phyloP scores from a whole-genome alignment of 1,139 yeast species.

The Meyerozyma sp. region DNA sequence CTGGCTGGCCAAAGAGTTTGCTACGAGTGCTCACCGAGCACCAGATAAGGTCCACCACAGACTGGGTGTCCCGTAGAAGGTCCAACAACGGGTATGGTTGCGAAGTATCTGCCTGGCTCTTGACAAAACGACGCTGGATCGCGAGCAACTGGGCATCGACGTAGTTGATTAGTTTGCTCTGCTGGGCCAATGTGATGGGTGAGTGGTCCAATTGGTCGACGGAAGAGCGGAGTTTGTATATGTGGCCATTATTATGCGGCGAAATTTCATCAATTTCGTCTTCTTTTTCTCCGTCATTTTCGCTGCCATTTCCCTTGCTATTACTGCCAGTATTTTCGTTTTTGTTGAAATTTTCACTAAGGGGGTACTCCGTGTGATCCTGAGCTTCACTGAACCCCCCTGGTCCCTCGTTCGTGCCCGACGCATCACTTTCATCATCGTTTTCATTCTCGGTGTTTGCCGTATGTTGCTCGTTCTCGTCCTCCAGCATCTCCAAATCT shows the following conservation, averaged over 20 bases:
- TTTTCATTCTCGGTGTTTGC: constrained; percentile 6
- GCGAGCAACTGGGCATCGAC: constrained; percentile 53
- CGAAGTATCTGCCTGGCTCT: constrained; percentile 41
- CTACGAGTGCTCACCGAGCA: constrained; percentile 14
- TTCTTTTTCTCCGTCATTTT: constrained; percentile 6
- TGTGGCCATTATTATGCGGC: constrained; percentile 4
- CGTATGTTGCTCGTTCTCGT: constrained; percentile 21
- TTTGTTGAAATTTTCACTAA: no score
- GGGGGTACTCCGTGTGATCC: no score
- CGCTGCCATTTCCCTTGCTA: neutral
- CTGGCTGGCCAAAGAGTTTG: constrained; percentile 49
- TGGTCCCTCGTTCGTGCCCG: no score
- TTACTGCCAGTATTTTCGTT: neutral
- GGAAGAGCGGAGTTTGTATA: neutral
- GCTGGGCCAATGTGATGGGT: constrained; percentile 34
- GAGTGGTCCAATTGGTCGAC: constrained; percentile 6
- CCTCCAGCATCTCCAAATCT: constrained; percentile 17
- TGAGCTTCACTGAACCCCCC: no score
- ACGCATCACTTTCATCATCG: no score
- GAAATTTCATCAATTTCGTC: constrained; percentile 1
- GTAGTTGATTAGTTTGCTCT: constrained; percentile 54
- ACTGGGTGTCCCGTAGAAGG: constrained; percentile 12
- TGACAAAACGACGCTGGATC: constrained; percentile 62
- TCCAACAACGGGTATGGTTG: constrained; percentile 13
- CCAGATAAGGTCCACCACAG: constrained; percentile 14